Conservation (phyloP, 805 yeast genomes). For the Starmerella gropengiesseri region DNA sequence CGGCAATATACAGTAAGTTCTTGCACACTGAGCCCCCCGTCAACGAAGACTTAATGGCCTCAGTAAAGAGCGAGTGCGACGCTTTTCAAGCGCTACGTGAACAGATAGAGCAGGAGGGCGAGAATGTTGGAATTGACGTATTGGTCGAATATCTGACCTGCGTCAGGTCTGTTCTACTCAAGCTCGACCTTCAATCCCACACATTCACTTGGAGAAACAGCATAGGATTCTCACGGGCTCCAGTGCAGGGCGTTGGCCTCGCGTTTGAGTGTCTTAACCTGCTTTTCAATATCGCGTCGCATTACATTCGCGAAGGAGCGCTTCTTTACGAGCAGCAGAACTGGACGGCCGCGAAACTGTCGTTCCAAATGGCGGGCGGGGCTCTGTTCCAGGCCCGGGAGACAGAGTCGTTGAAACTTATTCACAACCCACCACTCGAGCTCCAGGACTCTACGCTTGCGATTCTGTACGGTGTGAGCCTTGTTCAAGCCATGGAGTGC, state of each 20-base stretch:
- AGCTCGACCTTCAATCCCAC: not conserved
- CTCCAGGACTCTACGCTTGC: not conserved
- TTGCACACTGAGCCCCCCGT: not conserved
- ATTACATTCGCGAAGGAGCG: conserved; percentile 48
- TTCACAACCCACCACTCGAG: conserved; percentile 8
- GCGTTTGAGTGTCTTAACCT: conserved; percentile 52
- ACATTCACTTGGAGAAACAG: conserved; percentile 54
- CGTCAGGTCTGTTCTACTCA: not conserved
- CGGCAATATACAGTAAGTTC: not conserved
- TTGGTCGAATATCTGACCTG: conserved; percentile 1
- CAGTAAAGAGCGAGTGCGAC: conserved; percentile 2
- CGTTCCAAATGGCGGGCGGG: conserved; percentile 5
- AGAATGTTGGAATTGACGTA: not conserved
- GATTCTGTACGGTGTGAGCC: not conserved
- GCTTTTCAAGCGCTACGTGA: conserved; percentile 5
- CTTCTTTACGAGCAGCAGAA: conserved; percentile 30
- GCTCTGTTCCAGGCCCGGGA: not conserved
- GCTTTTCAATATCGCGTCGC: conserved; percentile 57
- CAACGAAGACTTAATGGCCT: not conserved
- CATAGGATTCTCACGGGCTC: conserved; percentile 44
- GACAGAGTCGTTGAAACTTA: not conserved
- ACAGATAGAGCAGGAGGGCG: not conserved
- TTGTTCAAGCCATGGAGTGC: conserved; percentile 4
- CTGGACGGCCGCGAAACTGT: not conserved
- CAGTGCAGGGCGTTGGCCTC: conserved; percentile 39